A percentile compares a stretch with the other conserved stretches of the same genome.
phyloP scores from a whole-genome alignment of 179 eudicot species.

The Beta lomatogona region DNA sequence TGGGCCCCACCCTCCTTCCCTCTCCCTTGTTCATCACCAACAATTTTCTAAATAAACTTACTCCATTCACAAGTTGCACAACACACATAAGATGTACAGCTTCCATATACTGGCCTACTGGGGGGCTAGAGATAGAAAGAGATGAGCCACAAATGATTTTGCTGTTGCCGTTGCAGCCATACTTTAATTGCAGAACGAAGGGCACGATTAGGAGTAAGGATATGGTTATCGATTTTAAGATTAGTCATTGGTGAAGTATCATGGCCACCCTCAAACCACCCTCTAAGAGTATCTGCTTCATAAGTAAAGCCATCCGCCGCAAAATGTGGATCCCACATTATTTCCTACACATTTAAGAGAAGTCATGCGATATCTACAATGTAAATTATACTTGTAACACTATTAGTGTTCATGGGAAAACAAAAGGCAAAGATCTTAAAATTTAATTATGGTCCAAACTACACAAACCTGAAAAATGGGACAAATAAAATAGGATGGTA shows the following conservation, averaged over 20 bases:
- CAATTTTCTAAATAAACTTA: no score
- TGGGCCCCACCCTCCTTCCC: no score
- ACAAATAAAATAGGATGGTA: conserved; percentile 50
- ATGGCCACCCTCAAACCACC: conserved; percentile 42
- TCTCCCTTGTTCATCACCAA: no score
- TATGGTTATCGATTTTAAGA: conserved; percentile 26
- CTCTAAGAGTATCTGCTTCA: conserved; percentile 38
- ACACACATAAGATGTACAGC: no score
- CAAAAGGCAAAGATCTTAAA: not conserved
- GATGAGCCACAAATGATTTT: no score
- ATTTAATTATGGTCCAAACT: not conserved
- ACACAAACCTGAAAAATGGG: conserved; percentile 49
- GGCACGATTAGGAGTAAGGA: conserved; percentile 41
- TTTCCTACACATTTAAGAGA: conserved; percentile 40
- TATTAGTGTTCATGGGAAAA: not conserved
- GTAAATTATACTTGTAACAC: not conserved
- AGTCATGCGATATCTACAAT: not conserved
- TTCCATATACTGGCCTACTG: no score
- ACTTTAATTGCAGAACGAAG: conserved; percentile 44
- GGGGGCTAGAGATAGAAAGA: no score
- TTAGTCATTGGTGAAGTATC: conserved; percentile 52
- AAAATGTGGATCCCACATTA: conserved; percentile 44
- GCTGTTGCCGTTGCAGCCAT: conserved; percentile 31
- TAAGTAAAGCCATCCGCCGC: conserved; percentile 47
- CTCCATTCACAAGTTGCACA: no score